Base-by-base conservation (phyloP, 768 basidiomycete genomes). In the Kwoniella dejecticola region DNA sequence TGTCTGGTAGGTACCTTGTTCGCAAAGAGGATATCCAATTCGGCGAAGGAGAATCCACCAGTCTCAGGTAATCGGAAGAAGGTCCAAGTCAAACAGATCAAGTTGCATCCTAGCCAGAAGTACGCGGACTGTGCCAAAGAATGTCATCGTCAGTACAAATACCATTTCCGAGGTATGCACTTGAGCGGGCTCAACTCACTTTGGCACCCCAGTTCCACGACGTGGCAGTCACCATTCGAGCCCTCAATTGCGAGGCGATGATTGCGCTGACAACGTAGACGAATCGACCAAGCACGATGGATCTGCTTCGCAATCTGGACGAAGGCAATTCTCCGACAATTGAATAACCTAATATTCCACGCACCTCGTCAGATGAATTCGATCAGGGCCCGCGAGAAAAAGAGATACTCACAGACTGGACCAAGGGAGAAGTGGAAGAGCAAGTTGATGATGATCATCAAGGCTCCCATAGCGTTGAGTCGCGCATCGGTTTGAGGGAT, bases 1-100 rank as follows among this genome's bases (percentile, higher is more conserved):
- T 68, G 64, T 38, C 75, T 36, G 0, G 75, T 67, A 3, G 72
- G 57, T 1, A 72, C 57, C 17, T 58, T 55, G 24, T 67, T 64
- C 10, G 61, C 66, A 57, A 77, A 77, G 21, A 77, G 42, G 19
- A 72, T 58, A 38, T 77, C 75, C 30, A 77, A 57, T 29, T 77
- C 72, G 7, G 62, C 63, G 57, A 63, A 73, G 1, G 57, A 46
- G 29, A 53, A 54, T 13, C 63, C 62, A 23, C 56, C 56, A 10
- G 66, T 56, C 44, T 70, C 69, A 26, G 69, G 69, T 5, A 64
- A 47, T 42, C 69, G 40, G 63, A 70, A 70, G 57, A 59, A 67
- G n/a, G 60, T 47, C 66, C 66, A 70, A 17, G 57, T 33, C 7
- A 70, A 19, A 27, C 60, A 67, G 27, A 67, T n/a, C 38, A 69